A percentile compares a stretch with the other conserved stretches of the same genome.
Conservation (phyloP, 257 asterid genomes). For the Petrea volubilis region DNA sequence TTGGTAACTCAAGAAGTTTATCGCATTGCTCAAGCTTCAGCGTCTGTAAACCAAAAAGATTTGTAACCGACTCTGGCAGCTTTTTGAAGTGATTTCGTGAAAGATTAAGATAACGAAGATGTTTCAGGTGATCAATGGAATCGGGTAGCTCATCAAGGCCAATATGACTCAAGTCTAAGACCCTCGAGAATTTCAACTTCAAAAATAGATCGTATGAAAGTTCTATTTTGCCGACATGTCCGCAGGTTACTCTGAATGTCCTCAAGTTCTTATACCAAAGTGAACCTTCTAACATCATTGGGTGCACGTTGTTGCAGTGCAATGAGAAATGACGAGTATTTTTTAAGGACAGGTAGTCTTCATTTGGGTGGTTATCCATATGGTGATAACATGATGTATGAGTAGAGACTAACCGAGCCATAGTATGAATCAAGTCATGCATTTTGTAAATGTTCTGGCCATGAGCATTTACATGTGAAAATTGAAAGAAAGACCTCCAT, state of each 20-base stretch:
- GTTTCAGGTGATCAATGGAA: slow-evolving; percentile 30
- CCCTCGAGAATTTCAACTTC: slow-evolving; percentile 37
- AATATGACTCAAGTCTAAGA: slow-evolving; percentile 30
- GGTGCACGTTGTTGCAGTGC: neutral
- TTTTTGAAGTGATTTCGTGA: slow-evolving; percentile 32
- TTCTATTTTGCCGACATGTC: slow-evolving; percentile 15
- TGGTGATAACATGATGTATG: slow-evolving; percentile 19
- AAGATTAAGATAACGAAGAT: slow-evolving; percentile 50
- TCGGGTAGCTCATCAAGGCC: slow-evolving; percentile 37
- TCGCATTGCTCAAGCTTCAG: slow-evolving; percentile 33
- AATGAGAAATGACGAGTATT: slow-evolving; percentile 37
- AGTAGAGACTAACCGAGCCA: slow-evolving; percentile 34
- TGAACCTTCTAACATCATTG: slow-evolving; percentile 1
- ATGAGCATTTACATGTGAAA: neutral
- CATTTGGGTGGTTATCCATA: slow-evolving; percentile 5
- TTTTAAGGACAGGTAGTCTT: neutral
- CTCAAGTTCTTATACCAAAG: slow-evolving; percentile 33
- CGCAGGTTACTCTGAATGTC: slow-evolving; percentile 27
- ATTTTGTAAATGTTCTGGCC: slow-evolving; percentile 26
- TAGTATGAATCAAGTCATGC: slow-evolving; percentile 41
- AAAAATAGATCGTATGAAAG: slow-evolving; percentile 30
- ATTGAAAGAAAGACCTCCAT: slow-evolving; percentile 40
- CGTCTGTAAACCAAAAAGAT: slow-evolving; percentile 31
- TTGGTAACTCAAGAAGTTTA: slow-evolving; percentile 26
- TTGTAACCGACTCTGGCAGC: slow-evolving; percentile 34